These are phyloP conservation scores for Coprinopsis cinerea DNA, from an alignment of 768 basidiomycete species.

Conservation along the genomic window DNA sequence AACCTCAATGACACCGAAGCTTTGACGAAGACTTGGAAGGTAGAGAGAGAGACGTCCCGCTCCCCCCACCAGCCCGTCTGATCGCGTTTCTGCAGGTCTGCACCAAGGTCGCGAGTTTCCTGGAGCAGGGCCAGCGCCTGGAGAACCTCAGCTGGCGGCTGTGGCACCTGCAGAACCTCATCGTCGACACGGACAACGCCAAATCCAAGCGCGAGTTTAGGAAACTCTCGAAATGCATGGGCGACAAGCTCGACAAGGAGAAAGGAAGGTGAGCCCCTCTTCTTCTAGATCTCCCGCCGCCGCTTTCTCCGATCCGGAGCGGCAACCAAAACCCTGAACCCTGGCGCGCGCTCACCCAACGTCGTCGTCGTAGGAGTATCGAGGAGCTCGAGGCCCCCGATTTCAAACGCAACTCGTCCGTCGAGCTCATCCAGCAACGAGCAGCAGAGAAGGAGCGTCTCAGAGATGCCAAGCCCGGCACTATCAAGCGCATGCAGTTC, in stretches of 20 bases:
- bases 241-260: constrained; percentile 90
- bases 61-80: constrained; percentile 5
- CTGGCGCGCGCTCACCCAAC: too few species aligned
- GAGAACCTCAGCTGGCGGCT: constrained; percentile 91
- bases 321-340: constrained; percentile 33
- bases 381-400: constrained; percentile 81
- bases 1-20: constrained; percentile 82
- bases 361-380: constrained; percentile 52
- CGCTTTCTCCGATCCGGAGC: not conserved
- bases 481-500: constrained; percentile 86
- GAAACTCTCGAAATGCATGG: constrained; percentile 83
- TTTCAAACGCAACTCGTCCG: constrained; percentile 73
- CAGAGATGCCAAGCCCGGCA: constrained; percentile 69
- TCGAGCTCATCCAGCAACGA: constrained; percentile 74
- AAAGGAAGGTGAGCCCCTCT: constrained; percentile 67
- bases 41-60: constrained; percentile 22
- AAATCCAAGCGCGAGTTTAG: constrained; percentile 87
- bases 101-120: constrained; percentile 85
- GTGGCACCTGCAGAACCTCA: constrained; percentile 88
- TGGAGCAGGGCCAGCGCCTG: constrained; percentile 86
- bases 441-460: constrained; percentile 78
- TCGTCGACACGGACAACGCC: constrained; percentile 88
- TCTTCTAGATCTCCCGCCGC: too few species aligned
- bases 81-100: constrained; percentile 50
- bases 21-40: constrained; percentile 90